Percentiles rank a stretch among this genome's conserved stretches.
Evolutionary conservation across 257 asterid genomes (phyloP).

Genomic region (Lantana camara): DNA sequence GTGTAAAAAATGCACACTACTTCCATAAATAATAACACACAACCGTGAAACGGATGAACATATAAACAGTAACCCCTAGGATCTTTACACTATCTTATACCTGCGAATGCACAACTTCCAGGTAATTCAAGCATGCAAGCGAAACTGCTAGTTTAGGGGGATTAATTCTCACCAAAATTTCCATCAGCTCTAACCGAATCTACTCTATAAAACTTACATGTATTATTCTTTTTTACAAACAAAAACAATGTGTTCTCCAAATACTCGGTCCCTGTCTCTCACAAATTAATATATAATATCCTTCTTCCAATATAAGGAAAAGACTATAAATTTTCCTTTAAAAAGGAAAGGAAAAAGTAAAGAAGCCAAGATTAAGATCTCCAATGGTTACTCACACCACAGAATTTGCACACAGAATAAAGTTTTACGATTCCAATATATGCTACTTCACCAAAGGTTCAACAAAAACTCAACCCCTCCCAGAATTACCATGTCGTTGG

Average conservation of each 20-base stretch:
- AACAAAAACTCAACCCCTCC: no score
- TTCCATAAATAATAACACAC: no score
- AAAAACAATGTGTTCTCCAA: constrained; percentile 18
- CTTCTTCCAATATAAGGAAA: constrained; percentile 22
- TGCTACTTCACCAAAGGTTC: constrained; percentile 19
- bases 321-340: no score
- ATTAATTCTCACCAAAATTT: constrained; percentile 3
- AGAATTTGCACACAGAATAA: constrained; percentile 32
- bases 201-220: constrained; percentile 11
- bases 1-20: no score
- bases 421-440: constrained; percentile 21
- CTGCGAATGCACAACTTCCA: no score
- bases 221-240: constrained; percentile 31
- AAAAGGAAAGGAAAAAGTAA: no score
- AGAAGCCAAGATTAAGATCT: no score
- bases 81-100: no score
- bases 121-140: neutral
- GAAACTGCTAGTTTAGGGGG: neutral
- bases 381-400: no score
- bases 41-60: no score
- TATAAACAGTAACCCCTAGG: no score
- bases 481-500: no score
- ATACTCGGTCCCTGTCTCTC: constrained; percentile 22
- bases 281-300: constrained; percentile 23
- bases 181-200: neutral